Conservation (phyloP, 2,329 filamentous ascomycete species). For the Alternaria panax region DNA sequence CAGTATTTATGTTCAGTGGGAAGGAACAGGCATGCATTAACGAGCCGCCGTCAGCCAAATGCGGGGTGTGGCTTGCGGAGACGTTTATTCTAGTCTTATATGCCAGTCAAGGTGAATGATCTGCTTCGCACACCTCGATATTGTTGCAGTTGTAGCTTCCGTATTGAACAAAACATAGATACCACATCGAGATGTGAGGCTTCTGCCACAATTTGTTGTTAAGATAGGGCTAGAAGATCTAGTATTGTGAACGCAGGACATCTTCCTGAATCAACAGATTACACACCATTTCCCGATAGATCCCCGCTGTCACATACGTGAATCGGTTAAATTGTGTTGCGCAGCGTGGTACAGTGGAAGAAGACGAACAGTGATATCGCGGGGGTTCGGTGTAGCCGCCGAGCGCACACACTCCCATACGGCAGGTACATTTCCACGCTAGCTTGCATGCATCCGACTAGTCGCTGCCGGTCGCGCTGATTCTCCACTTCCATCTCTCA, state of each 20-base stretch:
- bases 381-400: not conserved
- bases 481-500: not conserved
- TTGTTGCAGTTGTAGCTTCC: not conserved
- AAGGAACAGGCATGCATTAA: not conserved
- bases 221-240: not conserved
- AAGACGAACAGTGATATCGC: not conserved
- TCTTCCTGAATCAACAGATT: not conserved
- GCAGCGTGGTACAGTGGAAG: not conserved
- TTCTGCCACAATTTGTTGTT: not conserved
- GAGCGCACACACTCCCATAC: not conserved
- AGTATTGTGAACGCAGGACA: not conserved
- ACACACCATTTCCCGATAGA: not conserved
- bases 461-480: not conserved
- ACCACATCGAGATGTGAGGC: not conserved
- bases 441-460: not conserved
- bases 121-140: not conserved
- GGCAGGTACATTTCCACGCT: not conserved
- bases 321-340: not conserved
- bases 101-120: not conserved
- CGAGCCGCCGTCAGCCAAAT: not conserved
- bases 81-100: not conserved
- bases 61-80: not conserved
- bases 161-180: not conserved
- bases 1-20: not conserved
- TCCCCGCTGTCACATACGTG: not conserved